Conservation (phyloP, 768 basidiomycete species). For the Vararia minispora region DNA sequence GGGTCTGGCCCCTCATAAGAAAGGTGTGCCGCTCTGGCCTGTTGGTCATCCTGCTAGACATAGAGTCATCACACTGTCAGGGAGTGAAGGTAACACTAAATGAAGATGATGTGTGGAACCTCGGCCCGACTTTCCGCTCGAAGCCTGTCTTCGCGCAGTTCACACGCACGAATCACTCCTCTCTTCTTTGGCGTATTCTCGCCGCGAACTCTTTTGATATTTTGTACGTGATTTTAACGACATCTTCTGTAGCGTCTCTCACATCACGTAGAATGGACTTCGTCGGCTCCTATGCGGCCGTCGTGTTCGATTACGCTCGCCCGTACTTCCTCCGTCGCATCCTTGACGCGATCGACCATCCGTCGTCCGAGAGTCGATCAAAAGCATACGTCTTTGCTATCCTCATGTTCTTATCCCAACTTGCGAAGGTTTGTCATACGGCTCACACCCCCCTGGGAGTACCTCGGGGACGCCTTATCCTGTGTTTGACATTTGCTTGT, state of each 20-base stretch:
- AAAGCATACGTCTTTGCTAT: conserved; percentile 69
- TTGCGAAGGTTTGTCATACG: conserved; percentile 34
- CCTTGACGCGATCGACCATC: conserved; percentile 42
- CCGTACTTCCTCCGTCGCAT: conserved; percentile 79
- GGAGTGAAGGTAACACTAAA: conserved; percentile 1
- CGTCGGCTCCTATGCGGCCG: conserved; percentile 49
- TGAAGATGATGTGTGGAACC: neutral
- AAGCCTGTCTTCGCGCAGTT: neutral
- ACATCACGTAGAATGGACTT: too few species aligned
- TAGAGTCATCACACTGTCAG: neutral
- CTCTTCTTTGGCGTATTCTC: conserved; percentile 31
- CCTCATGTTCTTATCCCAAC: conserved; percentile 51
- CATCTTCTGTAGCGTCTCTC: neutral
- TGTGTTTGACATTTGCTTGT: too few species aligned
- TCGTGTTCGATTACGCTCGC: conserved; percentile 64
- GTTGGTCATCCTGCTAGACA: neutral
- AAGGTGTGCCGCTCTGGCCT: neutral
- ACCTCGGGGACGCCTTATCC: too few species aligned
- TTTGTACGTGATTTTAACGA: conserved; percentile 14
- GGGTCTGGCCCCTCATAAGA: conserved; percentile 52
- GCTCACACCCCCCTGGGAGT: neutral
- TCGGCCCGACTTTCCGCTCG: conserved; percentile 1
- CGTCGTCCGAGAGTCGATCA: conserved; percentile 38
- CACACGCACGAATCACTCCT: neutral
- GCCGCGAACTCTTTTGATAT: conserved; percentile 37